These are phyloP conservation scores for Colletotrichum falcatum DNA, from an alignment of 2,329 filamentous ascomycete genomes.

Conservation along the genomic window DNA sequence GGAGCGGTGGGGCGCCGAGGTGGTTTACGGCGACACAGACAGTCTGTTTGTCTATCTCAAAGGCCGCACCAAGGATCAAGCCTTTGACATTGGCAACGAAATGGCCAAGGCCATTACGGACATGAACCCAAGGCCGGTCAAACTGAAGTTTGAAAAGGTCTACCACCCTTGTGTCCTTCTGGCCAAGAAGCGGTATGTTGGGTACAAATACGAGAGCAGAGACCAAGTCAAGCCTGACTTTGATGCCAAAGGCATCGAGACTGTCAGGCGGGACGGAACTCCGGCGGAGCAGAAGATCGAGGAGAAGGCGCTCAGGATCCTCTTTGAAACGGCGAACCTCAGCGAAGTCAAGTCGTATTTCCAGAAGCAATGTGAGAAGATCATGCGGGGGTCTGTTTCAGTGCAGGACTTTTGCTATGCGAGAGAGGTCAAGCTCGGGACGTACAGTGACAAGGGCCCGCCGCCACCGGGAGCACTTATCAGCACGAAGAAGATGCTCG, in stretches of 20 bases:
- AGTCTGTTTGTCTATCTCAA: constrained; percentile 92
- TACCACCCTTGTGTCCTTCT: constrained; percentile 95
- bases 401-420: constrained; percentile 98
- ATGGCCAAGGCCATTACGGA: constrained; percentile 89
- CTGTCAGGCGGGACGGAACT: constrained; percentile 92
- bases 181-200: constrained; percentile 97
- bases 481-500: constrained; percentile 85
- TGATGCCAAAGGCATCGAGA: constrained; percentile 98
- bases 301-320: constrained; percentile 87
- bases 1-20: constrained; percentile 90
- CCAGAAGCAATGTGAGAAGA: constrained; percentile 88
- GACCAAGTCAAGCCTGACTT: constrained; percentile 86
- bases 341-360: constrained; percentile 92
- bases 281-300: constrained; percentile 97
- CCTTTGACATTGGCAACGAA: constrained; percentile 92
- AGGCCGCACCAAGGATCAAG: constrained; percentile 86
- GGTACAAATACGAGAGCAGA: constrained; percentile 91
- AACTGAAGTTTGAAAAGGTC: constrained; percentile 98
- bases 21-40: constrained; percentile 98
- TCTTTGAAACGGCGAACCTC: constrained; percentile 91
- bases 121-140: constrained; percentile 90
- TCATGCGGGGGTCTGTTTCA: constrained; percentile 88
- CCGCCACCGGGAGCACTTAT: constrained; percentile 91
- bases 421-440: constrained; percentile 89
- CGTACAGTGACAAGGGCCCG: constrained; percentile 83